Evolutionary conservation across 208 protist species (phyloP), one percentile per base, ranked within the genome.

Genomic region (Acanthamoeba royreba): DNA sequence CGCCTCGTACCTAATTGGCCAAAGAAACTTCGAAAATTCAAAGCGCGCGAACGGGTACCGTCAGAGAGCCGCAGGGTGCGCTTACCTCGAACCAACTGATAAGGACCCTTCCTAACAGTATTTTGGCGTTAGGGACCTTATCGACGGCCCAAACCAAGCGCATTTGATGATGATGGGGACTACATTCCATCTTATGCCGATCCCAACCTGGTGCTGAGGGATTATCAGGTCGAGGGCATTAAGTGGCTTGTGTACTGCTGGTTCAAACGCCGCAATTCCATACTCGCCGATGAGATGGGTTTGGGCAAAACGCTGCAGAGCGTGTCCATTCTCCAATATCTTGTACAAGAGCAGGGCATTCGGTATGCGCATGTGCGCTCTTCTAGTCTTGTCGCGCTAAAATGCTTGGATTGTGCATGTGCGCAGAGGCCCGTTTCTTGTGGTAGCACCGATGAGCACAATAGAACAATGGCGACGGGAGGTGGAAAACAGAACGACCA

Each of bases 211-310:
- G 38, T n/a, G 74, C 25, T 42, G 40, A n/a, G 38, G 19, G 74
- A 49, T 11, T 99, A 99, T 90, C 98, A 99, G 95, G 53, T 99
- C 15, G 97, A 98, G 58, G 98, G 98, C 13, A 97, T 99, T 4
- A 97, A 98, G 87, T 99, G 98, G 95, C 77, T 99, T 8, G 93
- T 98, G 19, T 95, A 97, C 46, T 94, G 95, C 89, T 99, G 98
- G 93, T 97, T 43, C 35, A 31, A 96, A 25, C 96, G 96, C 43
- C 97, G 98, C 95, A 97, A 97, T 25, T 97, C 96, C 49, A 99
- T 99, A 66, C 94, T n/a, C n/a, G n/a, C n/a, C n/a, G n/a, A n/a
- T n/a, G n/a, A n/a, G n/a, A n/a, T n/a, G n/a, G n/a, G n/a, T n/a
- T n/a, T n/a, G n/a, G n/a, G n/a, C n/a, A n/a, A n/a, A n/a, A n/a